Base-by-base conservation (phyloP, 108 stramenopile genomes). In the Mediolabrus comicus region DNA sequence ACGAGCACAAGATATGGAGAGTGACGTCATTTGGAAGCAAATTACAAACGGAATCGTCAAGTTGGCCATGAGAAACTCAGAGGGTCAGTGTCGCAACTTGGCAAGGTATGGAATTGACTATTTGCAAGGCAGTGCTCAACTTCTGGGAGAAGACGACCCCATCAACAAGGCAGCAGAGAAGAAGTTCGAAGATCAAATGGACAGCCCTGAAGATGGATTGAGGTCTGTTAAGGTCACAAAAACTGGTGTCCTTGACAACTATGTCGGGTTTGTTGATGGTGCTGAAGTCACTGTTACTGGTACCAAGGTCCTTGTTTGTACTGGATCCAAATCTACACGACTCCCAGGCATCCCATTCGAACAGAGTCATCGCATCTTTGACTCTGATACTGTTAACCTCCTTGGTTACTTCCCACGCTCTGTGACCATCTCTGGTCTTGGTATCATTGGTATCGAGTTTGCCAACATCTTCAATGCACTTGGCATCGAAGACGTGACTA, bases 371-470 rank as follows among this genome's bases (percentile, higher is more conserved):
- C 65, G 72, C 8, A 65, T 74, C n/a, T 74, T 74, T 30, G 72
- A 74, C 36, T 53, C 65, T 8, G 72, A 74, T 16, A 59, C 54
- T 25, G 55, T 75, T 59, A 75, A 75, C 59, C 34, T 52, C 12
- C 62, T 74, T 38, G 54, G 52, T 13, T 74, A 52, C 49, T 57
- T 74, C 1, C 72, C 72, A 30, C 66, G 67, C 10, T 53, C 51
- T 2, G 54, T 74, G 2, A 67, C 64, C 9, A 74, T 74, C 19
- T 61, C 67, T 51, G 72, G 72, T 25, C 39, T 41, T 25, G 72
- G 72, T 38, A 74, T 74, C 31, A 67, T 74, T 17, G 65, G 66
- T 24, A 74, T 74, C 28, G 72, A 74, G 41, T 74, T 52, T 41
- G 72, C 72, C 1, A 67, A 66, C 34, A 74, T 74, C 57, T 75